A percentile compares a stretch with the other conserved stretches of the same genome.
phyloP scores from a whole-genome alignment of 106 monocot genomes.

The Dendrobium chrysotoxum region DNA sequence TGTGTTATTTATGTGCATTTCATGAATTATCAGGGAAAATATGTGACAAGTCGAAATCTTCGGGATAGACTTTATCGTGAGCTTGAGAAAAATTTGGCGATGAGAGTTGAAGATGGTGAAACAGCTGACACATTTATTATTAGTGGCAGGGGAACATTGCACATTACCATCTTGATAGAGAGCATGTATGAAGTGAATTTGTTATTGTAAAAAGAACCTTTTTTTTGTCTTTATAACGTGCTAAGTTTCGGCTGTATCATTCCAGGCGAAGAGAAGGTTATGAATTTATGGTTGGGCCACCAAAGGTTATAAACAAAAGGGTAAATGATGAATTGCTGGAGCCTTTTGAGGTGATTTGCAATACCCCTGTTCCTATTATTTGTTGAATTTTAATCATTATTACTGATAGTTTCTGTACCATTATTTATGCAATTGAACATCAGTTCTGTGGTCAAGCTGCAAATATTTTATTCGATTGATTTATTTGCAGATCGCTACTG shows the following conservation, averaged over 20 bases:
- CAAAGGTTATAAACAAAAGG: constrained; percentile 91
- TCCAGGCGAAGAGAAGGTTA: constrained; percentile 96
- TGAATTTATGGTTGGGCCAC: constrained; percentile 98
- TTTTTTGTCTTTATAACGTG: neutral
- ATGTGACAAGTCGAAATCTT: constrained; percentile 92
- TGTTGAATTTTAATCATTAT: neutral
- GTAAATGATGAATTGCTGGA: constrained; percentile 69
- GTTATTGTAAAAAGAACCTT: neutral
- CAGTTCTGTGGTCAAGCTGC: neutral
- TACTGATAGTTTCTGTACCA: neutral
- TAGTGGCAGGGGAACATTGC: constrained; percentile 92
- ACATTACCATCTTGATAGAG: constrained; percentile 94
- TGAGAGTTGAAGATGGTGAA: constrained; percentile 97
- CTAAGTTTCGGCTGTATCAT: neutral
- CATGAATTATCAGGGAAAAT: constrained; percentile 63
- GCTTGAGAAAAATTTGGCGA: constrained; percentile 91
- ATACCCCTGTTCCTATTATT: neutral
- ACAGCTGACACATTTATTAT: constrained; percentile 97
- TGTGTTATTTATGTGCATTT: neutral
- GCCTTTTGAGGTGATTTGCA: constrained; percentile 77
- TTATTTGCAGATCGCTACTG: constrained; percentile 78
- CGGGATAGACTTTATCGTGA: constrained; percentile 90
- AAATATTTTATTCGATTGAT: constrained; percentile 1
- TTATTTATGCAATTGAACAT: neutral
- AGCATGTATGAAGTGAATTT: constrained; percentile 58